Base-by-base conservation (phyloP, 805 yeast genomes). In the Saccharomyces mikatae region DNA sequence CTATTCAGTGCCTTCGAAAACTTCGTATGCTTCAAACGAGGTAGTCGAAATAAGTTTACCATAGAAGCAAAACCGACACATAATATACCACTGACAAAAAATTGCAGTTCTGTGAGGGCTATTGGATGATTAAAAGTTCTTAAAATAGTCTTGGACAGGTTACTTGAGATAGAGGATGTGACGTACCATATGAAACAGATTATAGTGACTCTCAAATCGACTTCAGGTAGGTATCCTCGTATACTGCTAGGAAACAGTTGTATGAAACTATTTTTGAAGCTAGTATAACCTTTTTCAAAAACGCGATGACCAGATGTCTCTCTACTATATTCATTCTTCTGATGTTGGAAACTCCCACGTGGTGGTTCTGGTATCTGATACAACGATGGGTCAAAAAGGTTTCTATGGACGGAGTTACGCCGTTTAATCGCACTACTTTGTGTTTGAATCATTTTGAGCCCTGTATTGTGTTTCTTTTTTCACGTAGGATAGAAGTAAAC, bases 71-170 rank as follows among this genome's bases (percentile, higher is more conserved):
- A 75, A 0, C 69, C 26, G 26, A 82, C 58, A 58, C 94, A 86
- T 56, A 87, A 74, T 10, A 73, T 41, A 3, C 84, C 84, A 61
- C 90, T 90, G 61, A 89, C 74, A 30, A 86, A 63, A 65, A 92
- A 92, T 73, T 94, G 98, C 52, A 86, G 72, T 75, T 91, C 90
- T 1, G 97, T 89, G 54, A 94, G 78, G 0, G 96, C 85, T n/a
- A 90, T 82, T 1, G 99, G 97, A 67, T 83, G 87, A 48, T 79
- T 79, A 70, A 85, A 90, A 49, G 75, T 73, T 58, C 75, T 80
- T 56, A 92, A 73, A 49, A 92, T 89, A 49, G 83, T 74, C 68
- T 92, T 92, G 36, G 95, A 83, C 36, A 92, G 76, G 64, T 89
- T 89, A 60, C 85, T 86, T 2, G 96, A 86, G 8, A 91, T 70